Evolutionary conservation across 306 rosid species (phyloP).

Genomic region (Dalbergia oliveri): DNA sequence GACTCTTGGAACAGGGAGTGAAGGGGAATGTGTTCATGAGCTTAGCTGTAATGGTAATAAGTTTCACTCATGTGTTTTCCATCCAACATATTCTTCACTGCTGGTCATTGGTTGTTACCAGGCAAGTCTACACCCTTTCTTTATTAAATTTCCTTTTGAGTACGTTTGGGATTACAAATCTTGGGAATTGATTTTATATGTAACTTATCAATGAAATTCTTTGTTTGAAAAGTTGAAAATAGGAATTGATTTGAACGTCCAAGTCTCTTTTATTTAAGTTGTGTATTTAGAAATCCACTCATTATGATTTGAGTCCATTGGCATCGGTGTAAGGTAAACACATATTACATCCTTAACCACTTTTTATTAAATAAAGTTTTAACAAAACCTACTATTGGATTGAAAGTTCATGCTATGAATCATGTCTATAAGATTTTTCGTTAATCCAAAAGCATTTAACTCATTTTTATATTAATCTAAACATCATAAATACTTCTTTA

Average conservation of each 20-base stretch:
- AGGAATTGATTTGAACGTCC: slow-evolving; percentile 7
- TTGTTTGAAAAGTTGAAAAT: not conserved
- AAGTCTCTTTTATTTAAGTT: not conserved
- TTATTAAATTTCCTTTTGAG: not conserved
- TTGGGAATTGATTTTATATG: not conserved
- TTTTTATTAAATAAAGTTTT: no score
- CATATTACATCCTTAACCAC: no score
- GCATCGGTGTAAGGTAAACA: no score
- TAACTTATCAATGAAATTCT: slow-evolving; percentile 7
- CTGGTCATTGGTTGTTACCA: slow-evolving; percentile 94
- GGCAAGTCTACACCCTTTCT: slow-evolving; percentile 61
- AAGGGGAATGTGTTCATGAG: slow-evolving; percentile 89
- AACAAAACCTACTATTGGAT: no score
- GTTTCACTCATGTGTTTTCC: slow-evolving; percentile 93
- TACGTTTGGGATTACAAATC: not conserved
- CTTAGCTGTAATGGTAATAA: slow-evolving; percentile 88
- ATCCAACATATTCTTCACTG: slow-evolving; percentile 79
- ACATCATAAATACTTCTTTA: no score
- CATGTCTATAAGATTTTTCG: no score
- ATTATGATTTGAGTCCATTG: not conserved
- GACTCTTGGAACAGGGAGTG: slow-evolving; percentile 85
- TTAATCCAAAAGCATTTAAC: no score
- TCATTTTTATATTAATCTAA: no score
- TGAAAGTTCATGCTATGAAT: no score
- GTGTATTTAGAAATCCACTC: not conserved